Evolutionary conservation across 805 yeast species (phyloP), one percentile per base, ranked within the genome.

Genomic region (Sporopachydermia lactativora): DNA sequence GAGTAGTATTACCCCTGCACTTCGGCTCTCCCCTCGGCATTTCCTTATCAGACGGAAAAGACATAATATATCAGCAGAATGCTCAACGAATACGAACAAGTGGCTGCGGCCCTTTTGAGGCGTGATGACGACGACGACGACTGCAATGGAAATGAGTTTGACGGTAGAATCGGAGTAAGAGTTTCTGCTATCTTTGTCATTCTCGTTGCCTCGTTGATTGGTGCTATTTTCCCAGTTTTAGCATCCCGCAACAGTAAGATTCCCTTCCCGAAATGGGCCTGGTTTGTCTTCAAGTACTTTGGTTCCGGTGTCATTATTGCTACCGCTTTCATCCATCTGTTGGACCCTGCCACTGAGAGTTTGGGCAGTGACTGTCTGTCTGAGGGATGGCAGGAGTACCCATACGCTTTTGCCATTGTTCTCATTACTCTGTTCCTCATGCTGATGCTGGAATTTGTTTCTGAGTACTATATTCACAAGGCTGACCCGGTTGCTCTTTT

Each of bases 231-330:
- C 15, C 35, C 64, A 60, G 5, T 47, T 45, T 13, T 37, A 41
- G 18, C 53, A 48, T 24, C 31, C 31, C 8, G n/a, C 31, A 8
- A 24, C 69, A 1, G 31, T 24, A 24, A n/a, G 8, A 24, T 24
- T 24, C 31, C 31, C 8, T 24, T 24, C n/a, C 43, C 57, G 3
- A 55, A 60, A 60, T 52, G 58, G 36, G 66, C 66, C 46, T 62
- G 64, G 50, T 50, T 62, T 35, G 60, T 64, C 46, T 54, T 73
- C 54, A 42, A 18, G 47, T 71, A 66, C 60, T 78, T 78, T 50
- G 89, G 89, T 49, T 69, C 84, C 3, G 89, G 89, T 40, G 88
- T 80, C 37, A 80, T 80, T 49, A 63, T 80, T 3, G 81, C 88
- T 6, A 80, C 89, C 4, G 83, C 85, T 0, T 81, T 77, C 49